Evolutionary conservation across 768 basidiomycete species (phyloP).

Genomic region (Agaricus sinodeliciosus): DNA sequence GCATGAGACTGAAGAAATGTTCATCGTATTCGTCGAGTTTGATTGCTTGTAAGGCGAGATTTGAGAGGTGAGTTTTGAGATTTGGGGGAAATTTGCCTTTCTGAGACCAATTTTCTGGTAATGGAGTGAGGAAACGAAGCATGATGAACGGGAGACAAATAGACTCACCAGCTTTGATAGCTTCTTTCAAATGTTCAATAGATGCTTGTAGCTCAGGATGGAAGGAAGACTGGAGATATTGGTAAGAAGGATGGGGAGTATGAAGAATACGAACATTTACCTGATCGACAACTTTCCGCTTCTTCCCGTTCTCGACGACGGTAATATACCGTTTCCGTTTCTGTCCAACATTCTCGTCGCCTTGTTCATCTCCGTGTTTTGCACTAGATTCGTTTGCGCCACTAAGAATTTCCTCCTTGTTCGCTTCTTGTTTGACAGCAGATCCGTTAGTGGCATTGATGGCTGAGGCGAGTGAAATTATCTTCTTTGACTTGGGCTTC

Average conservation of each 20-base stretch:
- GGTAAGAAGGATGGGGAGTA: not conserved
- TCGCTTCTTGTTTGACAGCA: conserved; percentile 24
- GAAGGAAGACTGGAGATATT: conserved; percentile 49
- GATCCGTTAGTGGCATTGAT: conserved; percentile 5
- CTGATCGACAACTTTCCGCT: conserved; percentile 63
- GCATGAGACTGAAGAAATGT: conserved; percentile 86
- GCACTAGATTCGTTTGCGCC: conserved; percentile 26
- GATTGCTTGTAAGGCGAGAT: conserved; percentile 73
- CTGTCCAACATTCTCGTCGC: conserved; percentile 32
- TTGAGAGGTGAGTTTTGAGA: conserved; percentile 64
- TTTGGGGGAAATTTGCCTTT: conserved; percentile 87
- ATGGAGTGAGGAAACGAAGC: no score
- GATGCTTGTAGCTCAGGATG: conserved; percentile 60
- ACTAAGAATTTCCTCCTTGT: conserved; percentile 45
- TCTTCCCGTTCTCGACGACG: conserved; percentile 56
- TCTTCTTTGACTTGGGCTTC: conserved; percentile 66
- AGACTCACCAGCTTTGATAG: conserved; percentile 45
- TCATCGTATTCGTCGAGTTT: conserved; percentile 87
- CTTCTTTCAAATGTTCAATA: conserved; percentile 52
- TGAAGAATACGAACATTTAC: conserved; percentile 30
- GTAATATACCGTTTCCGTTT: conserved; percentile 51
- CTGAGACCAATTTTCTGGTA: conserved; percentile 65
- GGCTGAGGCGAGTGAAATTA: conserved; percentile 19
- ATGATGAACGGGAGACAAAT: not conserved
- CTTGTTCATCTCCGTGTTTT: conserved; percentile 15